Evolutionary conservation across 441 rosid species (phyloP), one percentile per base, ranked within the genome.

Genomic region (Gossypium gossypioides): DNA sequence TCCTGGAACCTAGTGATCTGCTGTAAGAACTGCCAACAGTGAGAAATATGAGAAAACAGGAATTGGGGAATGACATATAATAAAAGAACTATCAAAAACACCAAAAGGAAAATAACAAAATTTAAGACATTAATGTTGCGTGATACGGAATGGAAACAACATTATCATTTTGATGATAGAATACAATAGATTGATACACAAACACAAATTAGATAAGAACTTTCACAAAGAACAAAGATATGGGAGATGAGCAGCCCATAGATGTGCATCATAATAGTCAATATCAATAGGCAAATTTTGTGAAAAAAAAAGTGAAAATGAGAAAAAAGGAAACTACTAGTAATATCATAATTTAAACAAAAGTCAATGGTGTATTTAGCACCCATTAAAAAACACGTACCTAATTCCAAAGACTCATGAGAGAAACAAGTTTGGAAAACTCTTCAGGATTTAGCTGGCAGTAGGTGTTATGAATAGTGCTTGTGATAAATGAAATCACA

Each of bases 21-120:
- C 85, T 50, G 91, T 86, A 76, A 92, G 91, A 84, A 90, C 97
- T 90, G 95, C 84, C 63, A 76, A 67, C 54, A 68, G 44, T 67
- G 51, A 60, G 13, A 52, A 22, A 13, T 44, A 74, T 59, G 72
- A 78, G 32, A 80, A 37, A 57, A 19, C 32, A 65, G 25, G 70
- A 66, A 66, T 12, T 7, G 2, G 32, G 16, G 27, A 4, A 19
- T 9, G 57, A 18, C 56, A n/a, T 2, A 37, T 6, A 48, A 29
- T 6, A 61, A 48, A 66, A 24, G 13, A 48, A 46, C 55, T 27
- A 6, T 22, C 15, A 40, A 60, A 46, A 71, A 29, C 6, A 18
- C 18, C 29, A 10, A 10, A 40, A 19, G 12, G 3, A 51, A 15
- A 10, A 29, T 29, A 27, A 67, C 5, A 29, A 4, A 52, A 12